These are phyloP conservation scores for Punctularia strigosozonata DNA, from an alignment of 768 basidiomycete genomes.

Conservation along the genomic window DNA sequence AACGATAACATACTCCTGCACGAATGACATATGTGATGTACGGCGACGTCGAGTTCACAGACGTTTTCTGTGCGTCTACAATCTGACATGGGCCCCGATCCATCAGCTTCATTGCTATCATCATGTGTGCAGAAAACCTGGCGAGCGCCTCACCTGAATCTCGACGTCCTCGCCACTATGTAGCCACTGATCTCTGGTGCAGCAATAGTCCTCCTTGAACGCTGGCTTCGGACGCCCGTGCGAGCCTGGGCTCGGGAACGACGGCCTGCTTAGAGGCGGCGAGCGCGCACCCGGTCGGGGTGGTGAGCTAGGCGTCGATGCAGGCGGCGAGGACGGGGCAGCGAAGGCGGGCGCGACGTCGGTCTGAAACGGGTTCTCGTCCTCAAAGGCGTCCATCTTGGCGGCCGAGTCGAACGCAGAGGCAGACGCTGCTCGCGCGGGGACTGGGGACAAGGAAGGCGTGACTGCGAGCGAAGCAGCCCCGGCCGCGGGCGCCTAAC, in stretches of 20 bases:
- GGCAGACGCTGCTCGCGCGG: no score
- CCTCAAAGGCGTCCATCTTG: slow-evolving; percentile 25
- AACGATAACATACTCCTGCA: slow-evolving; percentile 52
- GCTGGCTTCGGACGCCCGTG: slow-evolving; percentile 38
- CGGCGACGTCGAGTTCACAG: slow-evolving; percentile 72
- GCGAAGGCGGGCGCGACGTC: no score
- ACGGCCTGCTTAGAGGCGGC: slow-evolving; percentile 22
- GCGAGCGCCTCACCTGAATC: slow-evolving; percentile 45
- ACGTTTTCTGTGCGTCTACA: slow-evolving; percentile 91
- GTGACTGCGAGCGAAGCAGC: no score
- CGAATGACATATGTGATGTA: slow-evolving; percentile 93
- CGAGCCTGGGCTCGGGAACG: slow-evolving; percentile 45
- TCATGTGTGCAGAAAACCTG: background rate
- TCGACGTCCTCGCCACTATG: slow-evolving; percentile 78
- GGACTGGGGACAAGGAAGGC: no score
- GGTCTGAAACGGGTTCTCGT: slow-evolving; percentile 29
- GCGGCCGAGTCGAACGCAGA: no score
- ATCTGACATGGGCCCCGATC: slow-evolving; percentile 41
- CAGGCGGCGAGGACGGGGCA: slow-evolving; percentile 26
- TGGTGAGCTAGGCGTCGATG: slow-evolving; percentile 54
- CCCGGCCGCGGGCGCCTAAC: no score
- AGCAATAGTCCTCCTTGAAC: slow-evolving; percentile 74
- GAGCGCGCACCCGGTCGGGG: slow-evolving; percentile 25
- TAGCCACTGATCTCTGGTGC: slow-evolving; percentile 59
- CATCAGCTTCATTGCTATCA: background rate